Base-by-base conservation (phyloP, 2,329 filamentous ascomycete species). In the Albophoma yamanashiensis region DNA sequence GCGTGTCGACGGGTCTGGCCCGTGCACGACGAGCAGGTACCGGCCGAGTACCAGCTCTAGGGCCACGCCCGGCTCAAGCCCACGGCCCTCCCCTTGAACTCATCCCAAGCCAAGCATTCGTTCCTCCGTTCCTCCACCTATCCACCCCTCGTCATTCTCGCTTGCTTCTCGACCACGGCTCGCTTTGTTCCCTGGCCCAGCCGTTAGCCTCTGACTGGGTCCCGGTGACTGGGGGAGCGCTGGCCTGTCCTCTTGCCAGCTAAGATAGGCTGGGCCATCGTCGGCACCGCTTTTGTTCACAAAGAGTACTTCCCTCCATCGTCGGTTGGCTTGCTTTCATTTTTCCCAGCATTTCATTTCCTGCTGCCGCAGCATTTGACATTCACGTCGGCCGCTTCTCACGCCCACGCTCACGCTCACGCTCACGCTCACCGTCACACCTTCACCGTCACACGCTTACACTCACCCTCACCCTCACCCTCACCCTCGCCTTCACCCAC, bases 121-220 rank as follows among this genome's bases (percentile, higher is more conserved):
- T 56, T 43, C 22, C 50, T 59, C 56, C 60, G 47, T 62, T 62
- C 50, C 59, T 60, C 59, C 42, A 36, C n/a, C 39, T 55, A 47
- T 61, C 45, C 55, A 43, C 57, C 59, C 59, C 58, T 42, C 40
- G 27, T 36, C 42, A 17, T 42, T 50, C 56, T 52, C 47, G 27
- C 11, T 31, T 17, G 47, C 47, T 50, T 20, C 14, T 50, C 47
- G 45, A 47, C 45, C 45, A 27, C n/a, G 43, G 42, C 42, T 25
- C 17, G 43, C n/a, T 22, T 50, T 50, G 25, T 27, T 27, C 25
- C 25, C 25, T 57, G 25, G 39, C 56, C 22, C n/a, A 38, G 53
- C 38, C 25, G 11, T 38, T 38, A 34, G 53, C 34, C 34, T 34
- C 17, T 56, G 55, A 31, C 55, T 42, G 53, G n/a, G 53, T 12